These are phyloP conservation scores for Pseudogymnoascus sp. DNA, from an alignment of 2,329 filamentous ascomycete genomes.

Conservation along the genomic window DNA sequence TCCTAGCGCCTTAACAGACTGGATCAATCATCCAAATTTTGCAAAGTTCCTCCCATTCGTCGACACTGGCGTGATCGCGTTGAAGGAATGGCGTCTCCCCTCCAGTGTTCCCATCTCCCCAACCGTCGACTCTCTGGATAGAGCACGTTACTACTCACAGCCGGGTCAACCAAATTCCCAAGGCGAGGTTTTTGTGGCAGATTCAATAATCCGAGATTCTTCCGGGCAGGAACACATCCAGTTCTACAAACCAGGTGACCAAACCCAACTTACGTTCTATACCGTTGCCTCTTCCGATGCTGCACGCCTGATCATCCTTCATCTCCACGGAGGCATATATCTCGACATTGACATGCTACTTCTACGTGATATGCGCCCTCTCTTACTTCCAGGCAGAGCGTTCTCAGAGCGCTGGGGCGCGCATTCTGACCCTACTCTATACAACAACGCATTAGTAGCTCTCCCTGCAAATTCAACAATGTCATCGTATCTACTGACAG, in stretches of 20 bases:
- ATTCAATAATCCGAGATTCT: not conserved
- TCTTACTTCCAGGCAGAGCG: not conserved
- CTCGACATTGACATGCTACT: not conserved
- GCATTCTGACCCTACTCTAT: not conserved
- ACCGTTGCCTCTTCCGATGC: not conserved
- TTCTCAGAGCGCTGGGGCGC: not conserved
- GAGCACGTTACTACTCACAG: not conserved
- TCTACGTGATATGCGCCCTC: conserved; percentile 1
- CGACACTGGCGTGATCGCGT: not conserved
- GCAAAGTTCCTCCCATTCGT: conserved; percentile 1
- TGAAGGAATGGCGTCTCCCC: not conserved
- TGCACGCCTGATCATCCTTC: conserved; percentile 1
- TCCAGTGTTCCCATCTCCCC: not conserved
- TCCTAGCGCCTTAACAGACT: not conserved
- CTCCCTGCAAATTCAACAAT: not conserved
- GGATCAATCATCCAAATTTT: not conserved
- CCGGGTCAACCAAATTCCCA: not conserved
- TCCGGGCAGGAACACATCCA: not conserved
- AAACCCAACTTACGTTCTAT: not conserved
- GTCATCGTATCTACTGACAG: not conserved
- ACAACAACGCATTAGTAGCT: not conserved
- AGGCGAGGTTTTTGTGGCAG: conserved; percentile 1
- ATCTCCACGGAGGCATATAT: not conserved
- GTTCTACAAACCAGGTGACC: not conserved
- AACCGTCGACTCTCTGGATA: not conserved